Conservation (phyloP, 371 early-diverging fungal genomes). For the Lichtheimia ramosa region DNA sequence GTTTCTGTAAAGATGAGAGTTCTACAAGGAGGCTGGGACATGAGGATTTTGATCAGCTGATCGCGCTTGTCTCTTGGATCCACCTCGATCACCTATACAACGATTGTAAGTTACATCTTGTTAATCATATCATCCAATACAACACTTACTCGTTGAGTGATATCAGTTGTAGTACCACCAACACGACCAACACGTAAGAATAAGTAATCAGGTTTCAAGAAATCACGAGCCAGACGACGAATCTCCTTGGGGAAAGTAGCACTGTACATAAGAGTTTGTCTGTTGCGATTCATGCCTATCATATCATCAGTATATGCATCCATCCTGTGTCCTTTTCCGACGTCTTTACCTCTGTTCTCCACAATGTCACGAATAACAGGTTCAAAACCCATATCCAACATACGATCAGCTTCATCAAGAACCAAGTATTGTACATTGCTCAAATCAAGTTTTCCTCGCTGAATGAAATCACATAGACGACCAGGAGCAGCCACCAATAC, state of each 20-base stretch:
- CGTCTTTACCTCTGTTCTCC: conserved; percentile 58
- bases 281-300: conserved; percentile 57
- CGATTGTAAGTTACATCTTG: too few species aligned
- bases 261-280: conserved; percentile 95
- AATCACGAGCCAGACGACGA: conserved; percentile 84
- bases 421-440: conserved; percentile 83
- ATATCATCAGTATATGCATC: background rate
- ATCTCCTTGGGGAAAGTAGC: conserved; percentile 97
- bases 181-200: conserved; percentile 35
- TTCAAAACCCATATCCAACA: conserved; percentile 99
- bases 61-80: conserved; percentile 54
- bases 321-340: background rate
- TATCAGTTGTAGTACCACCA: conserved; percentile 46
- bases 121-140: background rate
- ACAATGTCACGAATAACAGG: conserved; percentile 89
- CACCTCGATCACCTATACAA: conserved; percentile 29
- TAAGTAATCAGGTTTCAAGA: conserved; percentile 61
- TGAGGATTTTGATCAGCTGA: conserved; percentile 21
- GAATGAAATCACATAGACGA: conserved; percentile 89
- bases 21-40: conserved; percentile 49
- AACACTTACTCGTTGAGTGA: conserved; percentile 28
- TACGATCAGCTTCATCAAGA: conserved; percentile 94
- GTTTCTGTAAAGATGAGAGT: conserved; percentile 83
- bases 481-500: conserved; percentile 98
- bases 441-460: conserved; percentile 71